Evolutionary conservation across 139 green algal genomes (phyloP).

Genomic region (Coelastrella sp.): DNA sequence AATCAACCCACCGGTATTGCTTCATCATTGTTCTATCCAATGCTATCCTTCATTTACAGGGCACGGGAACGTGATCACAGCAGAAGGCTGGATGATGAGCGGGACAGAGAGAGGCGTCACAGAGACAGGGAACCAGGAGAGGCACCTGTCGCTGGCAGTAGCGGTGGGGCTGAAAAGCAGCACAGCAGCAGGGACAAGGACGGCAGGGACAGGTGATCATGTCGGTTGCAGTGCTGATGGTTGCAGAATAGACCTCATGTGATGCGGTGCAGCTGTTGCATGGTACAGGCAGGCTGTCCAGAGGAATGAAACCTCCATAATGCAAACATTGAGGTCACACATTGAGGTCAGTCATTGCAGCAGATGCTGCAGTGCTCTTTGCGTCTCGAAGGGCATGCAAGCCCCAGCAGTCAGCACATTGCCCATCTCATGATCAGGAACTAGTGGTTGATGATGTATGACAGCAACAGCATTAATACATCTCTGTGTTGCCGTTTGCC

Average conservation of each 20-base stretch:
- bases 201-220: background rate
- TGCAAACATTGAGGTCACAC: background rate
- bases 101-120: constrained; percentile 9
- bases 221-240: too few relatives aligned
- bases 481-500: background rate
- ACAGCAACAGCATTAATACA: background rate
- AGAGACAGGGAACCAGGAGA: background rate
- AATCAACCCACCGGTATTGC: too few relatives aligned
- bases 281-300: background rate
- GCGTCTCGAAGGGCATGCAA: too few relatives aligned
- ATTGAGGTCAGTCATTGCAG: background rate
- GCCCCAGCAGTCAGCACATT: background rate
- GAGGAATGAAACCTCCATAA: background rate
- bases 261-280: background rate
- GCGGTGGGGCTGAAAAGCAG: background rate
- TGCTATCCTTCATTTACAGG: background rate
- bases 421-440: background rate
- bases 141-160: background rate
- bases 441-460: background rate
- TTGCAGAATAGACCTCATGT: too few relatives aligned
- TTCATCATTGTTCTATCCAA: background rate
- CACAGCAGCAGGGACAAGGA: constrained; percentile 7
- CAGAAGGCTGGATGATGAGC: background rate
- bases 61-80: background rate
- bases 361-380: background rate